Conservation (phyloP, 768 basidiomycete species). For the Sporobolomyces pararoseus region DNA sequence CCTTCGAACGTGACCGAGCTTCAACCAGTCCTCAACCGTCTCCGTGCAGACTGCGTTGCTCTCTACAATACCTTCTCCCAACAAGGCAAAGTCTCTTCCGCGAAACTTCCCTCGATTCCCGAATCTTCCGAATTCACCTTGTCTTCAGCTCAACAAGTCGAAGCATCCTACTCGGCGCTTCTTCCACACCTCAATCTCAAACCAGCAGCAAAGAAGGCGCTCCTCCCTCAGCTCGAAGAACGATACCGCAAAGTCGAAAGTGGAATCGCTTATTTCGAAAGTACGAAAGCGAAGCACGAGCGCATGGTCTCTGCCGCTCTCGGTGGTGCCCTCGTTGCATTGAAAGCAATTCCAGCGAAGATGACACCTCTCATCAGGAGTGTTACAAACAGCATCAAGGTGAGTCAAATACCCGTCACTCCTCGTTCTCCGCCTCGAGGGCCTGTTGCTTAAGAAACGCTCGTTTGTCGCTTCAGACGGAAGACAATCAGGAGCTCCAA, state of each 20-base stretch:
- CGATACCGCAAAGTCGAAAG: conserved; percentile 64
- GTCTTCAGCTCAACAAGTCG: conserved; percentile 59
- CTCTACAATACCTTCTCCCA: conserved; percentile 75
- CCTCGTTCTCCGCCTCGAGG: too few species aligned
- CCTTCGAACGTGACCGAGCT: conserved; percentile 87
- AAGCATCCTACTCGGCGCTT: conserved; percentile 66
- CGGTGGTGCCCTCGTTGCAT: conserved; percentile 83
- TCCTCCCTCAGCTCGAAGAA: conserved; percentile 68
- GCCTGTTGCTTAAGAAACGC: not conserved
- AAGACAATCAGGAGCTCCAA: conserved; percentile 84
- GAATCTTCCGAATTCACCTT: conserved; percentile 61
- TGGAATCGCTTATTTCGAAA: conserved; percentile 72
- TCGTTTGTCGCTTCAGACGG: conserved; percentile 57
- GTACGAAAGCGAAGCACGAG: conserved; percentile 79
- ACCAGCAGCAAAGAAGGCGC: conserved; percentile 64
- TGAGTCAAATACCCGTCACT: conserved; percentile 47
- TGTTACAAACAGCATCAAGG: conserved; percentile 97
- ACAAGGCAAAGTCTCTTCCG: conserved; percentile 81
- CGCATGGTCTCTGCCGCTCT: conserved; percentile 82
- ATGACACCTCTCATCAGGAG: conserved; percentile 94
- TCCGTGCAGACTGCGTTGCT: conserved; percentile 71
- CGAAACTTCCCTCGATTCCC: conserved; percentile 69
- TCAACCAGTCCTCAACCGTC: conserved; percentile 70
- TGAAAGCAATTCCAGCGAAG: conserved; percentile 81
- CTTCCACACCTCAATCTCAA: conserved; percentile 64